Percentiles rank a stretch among this genome's conserved stretches.
These are phyloP conservation scores for Saposhnikovia divaricata DNA, from an alignment of 129 eudicot genomes.

Conservation along the genomic window DNA sequence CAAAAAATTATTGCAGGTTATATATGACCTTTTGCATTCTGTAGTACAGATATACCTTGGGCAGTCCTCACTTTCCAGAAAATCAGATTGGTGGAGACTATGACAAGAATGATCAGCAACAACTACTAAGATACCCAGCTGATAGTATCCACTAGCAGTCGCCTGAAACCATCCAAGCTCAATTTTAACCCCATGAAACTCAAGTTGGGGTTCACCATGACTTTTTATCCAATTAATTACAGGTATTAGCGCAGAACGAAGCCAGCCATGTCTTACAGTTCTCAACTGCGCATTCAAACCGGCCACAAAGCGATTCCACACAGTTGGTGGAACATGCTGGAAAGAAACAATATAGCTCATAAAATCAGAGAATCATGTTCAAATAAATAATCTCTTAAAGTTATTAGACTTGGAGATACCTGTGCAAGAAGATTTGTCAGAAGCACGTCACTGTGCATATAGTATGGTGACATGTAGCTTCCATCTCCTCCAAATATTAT, in stretches of 20 bases:
- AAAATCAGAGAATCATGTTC: conserved; percentile 11
- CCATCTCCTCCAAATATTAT: conserved; percentile 85
- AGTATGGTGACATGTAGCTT: conserved; percentile 82
- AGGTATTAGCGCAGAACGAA: conserved; percentile 57
- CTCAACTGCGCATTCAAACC: conserved; percentile 78
- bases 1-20: background rate
- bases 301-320: conserved; percentile 81
- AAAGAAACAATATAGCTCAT: conserved; percentile 4
- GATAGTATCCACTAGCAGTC: conserved; percentile 77
- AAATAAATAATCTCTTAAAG: background rate
- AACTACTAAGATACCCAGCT: conserved; percentile 68
- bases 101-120: conserved; percentile 43
- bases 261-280: conserved; percentile 58
- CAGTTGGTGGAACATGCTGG: conserved; percentile 78
- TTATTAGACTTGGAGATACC: conserved; percentile 29
- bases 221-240: conserved; percentile 65
- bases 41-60: conserved; percentile 40
- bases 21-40: background rate
- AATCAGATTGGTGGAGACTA: conserved; percentile 38
- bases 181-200: conserved; percentile 66
- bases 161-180: conserved; percentile 92
- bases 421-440: conserved; percentile 72
- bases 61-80: conserved; percentile 32
- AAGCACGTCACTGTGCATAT: conserved; percentile 57
- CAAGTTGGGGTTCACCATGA: conserved; percentile 78